Evolutionary conservation across 2,329 filamentous ascomycete genomes (phyloP).

Genomic region (Dactylonectria macrodidyma): DNA sequence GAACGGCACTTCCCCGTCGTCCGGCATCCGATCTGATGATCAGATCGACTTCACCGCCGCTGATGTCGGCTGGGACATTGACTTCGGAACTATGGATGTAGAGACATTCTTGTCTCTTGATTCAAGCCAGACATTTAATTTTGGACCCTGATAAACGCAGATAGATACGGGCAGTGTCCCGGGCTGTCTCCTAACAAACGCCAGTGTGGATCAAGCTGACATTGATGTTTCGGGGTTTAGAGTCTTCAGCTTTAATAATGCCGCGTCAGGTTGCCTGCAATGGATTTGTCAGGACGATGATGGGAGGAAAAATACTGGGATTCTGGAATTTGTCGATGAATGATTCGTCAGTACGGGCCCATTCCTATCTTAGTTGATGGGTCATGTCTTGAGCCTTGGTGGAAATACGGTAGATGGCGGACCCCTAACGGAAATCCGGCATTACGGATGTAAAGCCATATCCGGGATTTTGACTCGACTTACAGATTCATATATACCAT

Average conservation of each 20-base stretch:
- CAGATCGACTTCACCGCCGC: constrained; percentile 48
- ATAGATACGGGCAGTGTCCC: neutral
- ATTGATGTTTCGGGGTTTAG: constrained; percentile 12
- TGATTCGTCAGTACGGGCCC: constrained; percentile 21
- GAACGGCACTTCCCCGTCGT: constrained; percentile 40
- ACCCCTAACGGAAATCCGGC: constrained; percentile 24
- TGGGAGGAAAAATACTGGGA: constrained; percentile 5
- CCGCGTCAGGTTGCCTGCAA: constrained; percentile 3
- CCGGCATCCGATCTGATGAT: constrained; percentile 41
- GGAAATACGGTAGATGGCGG: constrained; percentile 30
- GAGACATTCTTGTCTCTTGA: constrained; percentile 52
- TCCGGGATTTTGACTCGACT: constrained; percentile 5
- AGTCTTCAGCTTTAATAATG: constrained; percentile 21
- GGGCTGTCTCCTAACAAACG: constrained; percentile 4
- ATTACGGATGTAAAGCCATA: constrained; percentile 24
- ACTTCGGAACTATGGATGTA: constrained; percentile 53
- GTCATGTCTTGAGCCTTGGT: constrained; percentile 22
- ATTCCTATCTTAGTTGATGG: constrained; percentile 24
- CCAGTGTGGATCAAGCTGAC: constrained; percentile 11
- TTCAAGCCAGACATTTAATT: constrained; percentile 46
- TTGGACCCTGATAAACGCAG: constrained; percentile 32
- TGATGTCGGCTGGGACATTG: constrained; percentile 50
- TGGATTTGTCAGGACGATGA: constrained; percentile 22
- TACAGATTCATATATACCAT: constrained; percentile 16
- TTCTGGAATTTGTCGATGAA: constrained; percentile 1